Evolutionary conservation across 2,329 filamentous ascomycete species (phyloP).

Genomic region (Penicillium sp.): DNA sequence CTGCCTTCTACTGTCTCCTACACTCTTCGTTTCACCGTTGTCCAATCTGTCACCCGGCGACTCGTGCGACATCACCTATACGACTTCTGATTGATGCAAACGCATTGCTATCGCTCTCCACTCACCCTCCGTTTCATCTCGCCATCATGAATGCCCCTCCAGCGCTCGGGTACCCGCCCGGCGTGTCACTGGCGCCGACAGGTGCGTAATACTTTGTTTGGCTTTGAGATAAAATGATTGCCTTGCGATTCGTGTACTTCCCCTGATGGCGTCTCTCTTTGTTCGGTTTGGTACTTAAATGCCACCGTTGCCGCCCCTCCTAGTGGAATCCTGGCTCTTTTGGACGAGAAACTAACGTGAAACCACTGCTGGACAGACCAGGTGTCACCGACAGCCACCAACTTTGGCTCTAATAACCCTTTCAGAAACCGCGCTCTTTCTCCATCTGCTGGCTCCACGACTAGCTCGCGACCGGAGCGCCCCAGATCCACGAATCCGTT

Average conservation of each 20-base stretch:
- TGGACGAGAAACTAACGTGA: constrained; percentile 7
- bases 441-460: constrained; percentile 37
- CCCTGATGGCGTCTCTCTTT: constrained; percentile 12
- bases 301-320: not conserved
- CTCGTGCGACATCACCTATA: constrained; percentile 25
- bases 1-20: not conserved
- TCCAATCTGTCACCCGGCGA: not conserved
- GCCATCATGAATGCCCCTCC: constrained; percentile 39
- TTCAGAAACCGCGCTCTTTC: constrained; percentile 54
- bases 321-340: not conserved
- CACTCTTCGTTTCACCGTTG: constrained; percentile 10
- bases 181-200: constrained; percentile 37
- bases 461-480: constrained; percentile 45
- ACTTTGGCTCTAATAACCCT: constrained; percentile 54
- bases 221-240: constrained; percentile 3
- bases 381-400: constrained; percentile 37
- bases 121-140: constrained; percentile 27
- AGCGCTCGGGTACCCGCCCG: constrained; percentile 37
- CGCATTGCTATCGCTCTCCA: constrained; percentile 19
- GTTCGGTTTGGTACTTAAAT: constrained; percentile 9
- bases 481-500: constrained; percentile 67
- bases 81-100: constrained; percentile 13
- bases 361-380: constrained; percentile 32
- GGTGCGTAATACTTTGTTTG: constrained; percentile 35
- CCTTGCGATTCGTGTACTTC: not conserved